Base-by-base conservation (phyloP, 2,329 filamentous ascomycete species). In the Lasiodiplodia gonubiensis region DNA sequence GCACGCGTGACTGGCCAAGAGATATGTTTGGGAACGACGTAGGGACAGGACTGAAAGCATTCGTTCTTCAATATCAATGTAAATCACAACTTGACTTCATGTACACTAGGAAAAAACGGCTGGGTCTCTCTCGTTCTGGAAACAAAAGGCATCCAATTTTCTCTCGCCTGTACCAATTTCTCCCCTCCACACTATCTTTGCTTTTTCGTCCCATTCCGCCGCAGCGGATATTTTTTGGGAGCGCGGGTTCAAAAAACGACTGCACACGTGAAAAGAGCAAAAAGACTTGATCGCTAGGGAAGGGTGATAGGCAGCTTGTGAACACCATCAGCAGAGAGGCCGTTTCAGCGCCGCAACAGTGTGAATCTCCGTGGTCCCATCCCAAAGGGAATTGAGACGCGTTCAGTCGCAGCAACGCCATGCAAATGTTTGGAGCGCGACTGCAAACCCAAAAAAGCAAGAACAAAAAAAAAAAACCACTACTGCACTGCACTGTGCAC, bases 341-440 rank as follows among this genome's bases (percentile, higher is more conserved):
- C 46, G 59, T 63, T 63, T 63, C 59, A 63, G 42, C 21, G 59
- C 59, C 59, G 59, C 59, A 52, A 33, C 59, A 51, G 59, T 51
- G 59, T 25, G 59, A 48, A 48, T 63, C 59, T 63, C 59, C 59
- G 27, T 37, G n/a, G 27, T 51, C 59, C 35, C 59, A 37, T 37
- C 46, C 46, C n/a, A 51, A 63, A 37, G n/a, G 37, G 59, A 30
- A 63, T 63, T 63, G 59, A 63, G 59, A 63, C 59, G 46, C 46
- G 10, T 51, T 51, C 59, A 63, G 59, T 63, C 59, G 51, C 59
- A 63, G 46, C 42, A 63, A 51, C 46, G 59, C 59, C 59, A 51
- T 63, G 59, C 59, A 63, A 48, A 63, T 63, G 59, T 39, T 63
- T 51, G 25, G 59, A 63, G 59, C 11, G 42, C 59, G 37, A 63